A percentile compares a stretch with the other conserved stretches of the same genome.
Conservation (phyloP, 352 stramenopile genomes). For the Elongisporangium undulatum region DNA sequence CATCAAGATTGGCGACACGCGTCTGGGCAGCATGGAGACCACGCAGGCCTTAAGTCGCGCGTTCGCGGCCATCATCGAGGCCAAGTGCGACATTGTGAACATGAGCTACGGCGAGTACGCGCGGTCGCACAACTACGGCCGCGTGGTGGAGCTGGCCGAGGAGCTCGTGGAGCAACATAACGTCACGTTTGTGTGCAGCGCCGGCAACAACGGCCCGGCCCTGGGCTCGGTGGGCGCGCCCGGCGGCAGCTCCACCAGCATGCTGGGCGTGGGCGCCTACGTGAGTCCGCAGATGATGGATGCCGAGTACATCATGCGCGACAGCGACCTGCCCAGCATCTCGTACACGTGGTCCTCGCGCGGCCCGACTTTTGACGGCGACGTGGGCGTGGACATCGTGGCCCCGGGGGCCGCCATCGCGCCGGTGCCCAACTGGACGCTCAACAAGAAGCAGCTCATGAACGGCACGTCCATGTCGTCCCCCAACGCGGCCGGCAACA, state of each 20-base stretch:
- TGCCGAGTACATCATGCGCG: slow-evolving; percentile 86
- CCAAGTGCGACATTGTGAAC: slow-evolving; percentile 94
- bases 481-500: slow-evolving; percentile 92
- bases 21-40: slow-evolving; percentile 95
- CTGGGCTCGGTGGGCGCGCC: slow-evolving; percentile 92
- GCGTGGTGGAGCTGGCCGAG: slow-evolving; percentile 86
- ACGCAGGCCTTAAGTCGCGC: slow-evolving; percentile 84
- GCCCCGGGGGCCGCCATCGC: slow-evolving; percentile 94
- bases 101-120: slow-evolving; percentile 96
- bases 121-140: slow-evolving; percentile 82
- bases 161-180: slow-evolving; percentile 91
- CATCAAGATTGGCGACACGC: slow-evolving; percentile 94
- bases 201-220: slow-evolving; percentile 96
- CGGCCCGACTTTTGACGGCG: slow-evolving; percentile 91
- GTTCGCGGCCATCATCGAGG: slow-evolving; percentile 85
- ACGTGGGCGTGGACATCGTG: slow-evolving; percentile 88
- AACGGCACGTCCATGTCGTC: slow-evolving; percentile 97
- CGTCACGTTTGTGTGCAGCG: slow-evolving; percentile 92
- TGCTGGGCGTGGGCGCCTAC: slow-evolving; percentile 94
- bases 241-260: slow-evolving; percentile 81
- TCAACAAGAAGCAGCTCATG: slow-evolving; percentile 96
- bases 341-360: slow-evolving; percentile 92
- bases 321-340: slow-evolving; percentile 54
- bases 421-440: slow-evolving; percentile 92
- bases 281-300: slow-evolving; percentile 95